phyloP scores from a whole-genome alignment of 2,329 filamentous ascomycete genomes.

The Neoscytalidium dimidiatum region DNA sequence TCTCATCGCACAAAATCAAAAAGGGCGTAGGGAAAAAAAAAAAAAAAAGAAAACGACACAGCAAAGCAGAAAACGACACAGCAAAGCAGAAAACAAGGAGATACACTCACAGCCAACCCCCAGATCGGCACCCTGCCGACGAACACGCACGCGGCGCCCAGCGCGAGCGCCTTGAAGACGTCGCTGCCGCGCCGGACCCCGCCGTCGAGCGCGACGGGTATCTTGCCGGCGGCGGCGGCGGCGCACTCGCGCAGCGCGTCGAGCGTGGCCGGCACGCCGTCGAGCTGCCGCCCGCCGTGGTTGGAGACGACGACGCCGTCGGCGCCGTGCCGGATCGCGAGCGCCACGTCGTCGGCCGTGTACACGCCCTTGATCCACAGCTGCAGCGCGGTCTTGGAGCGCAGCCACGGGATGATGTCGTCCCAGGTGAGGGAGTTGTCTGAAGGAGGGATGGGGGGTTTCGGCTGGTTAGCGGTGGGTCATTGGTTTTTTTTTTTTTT shows the following conservation, averaged over 20 bases:
- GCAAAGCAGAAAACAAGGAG: too few species aligned
- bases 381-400: slow-evolving; percentile 49
- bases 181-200: slow-evolving; percentile 59
- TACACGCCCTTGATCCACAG: slow-evolving; percentile 51
- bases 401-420: slow-evolving; percentile 51
- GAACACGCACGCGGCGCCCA: slow-evolving; percentile 54
- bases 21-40: background rate
- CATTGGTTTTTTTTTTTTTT: too few species aligned
- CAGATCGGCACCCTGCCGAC: slow-evolving; percentile 52
- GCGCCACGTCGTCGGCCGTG: slow-evolving; percentile 43
- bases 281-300: slow-evolving; percentile 59
- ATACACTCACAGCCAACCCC: slow-evolving; percentile 50
- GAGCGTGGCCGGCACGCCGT: slow-evolving; percentile 56
- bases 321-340: slow-evolving; percentile 45
- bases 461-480: too few species aligned
- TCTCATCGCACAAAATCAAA: background rate
- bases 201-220: slow-evolving; percentile 65
- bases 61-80: too few species aligned
- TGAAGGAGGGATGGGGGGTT: too few species aligned
- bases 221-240: slow-evolving; percentile 42
- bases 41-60: too few species aligned
- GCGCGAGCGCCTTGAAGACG: slow-evolving; percentile 58
- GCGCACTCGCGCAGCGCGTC: slow-evolving; percentile 49
- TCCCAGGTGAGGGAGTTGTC: slow-evolving; percentile 48
- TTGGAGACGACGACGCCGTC: slow-evolving; percentile 55